phyloP scores from a whole-genome alignment of 495 filamentous ascomycete genomes.

The Podospora anserina region DNA sequence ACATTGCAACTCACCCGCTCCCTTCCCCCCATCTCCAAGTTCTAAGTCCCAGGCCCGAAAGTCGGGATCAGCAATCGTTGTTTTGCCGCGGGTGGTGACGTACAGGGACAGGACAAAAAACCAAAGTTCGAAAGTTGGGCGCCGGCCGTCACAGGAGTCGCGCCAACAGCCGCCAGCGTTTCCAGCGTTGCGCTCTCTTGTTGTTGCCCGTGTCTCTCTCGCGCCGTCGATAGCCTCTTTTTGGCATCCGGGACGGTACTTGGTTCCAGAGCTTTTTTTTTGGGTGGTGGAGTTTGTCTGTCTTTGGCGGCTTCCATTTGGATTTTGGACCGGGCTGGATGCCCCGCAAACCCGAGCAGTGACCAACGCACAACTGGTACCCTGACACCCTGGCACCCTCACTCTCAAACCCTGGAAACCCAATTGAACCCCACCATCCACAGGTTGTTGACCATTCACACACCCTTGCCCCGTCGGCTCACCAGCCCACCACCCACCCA shows the following conservation, averaged over 20 bases:
- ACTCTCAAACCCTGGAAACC: not conserved
- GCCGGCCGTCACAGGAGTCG: not conserved
- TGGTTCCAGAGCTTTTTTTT: not conserved
- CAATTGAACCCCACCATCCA: not conserved
- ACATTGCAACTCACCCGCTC: not conserved
- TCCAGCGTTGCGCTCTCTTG: constrained; percentile 6
- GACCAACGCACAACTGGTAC: constrained; percentile 4
- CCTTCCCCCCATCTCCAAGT: not conserved
- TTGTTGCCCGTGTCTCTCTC: not conserved
- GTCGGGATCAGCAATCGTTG: not conserved
- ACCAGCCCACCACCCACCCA: not conserved
- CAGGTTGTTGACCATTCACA: not conserved
- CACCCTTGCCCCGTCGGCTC: constrained; percentile 1
- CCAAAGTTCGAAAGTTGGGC: not conserved
- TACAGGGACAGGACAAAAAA: not conserved
- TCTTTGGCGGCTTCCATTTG: not conserved
- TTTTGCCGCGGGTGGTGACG: not conserved
- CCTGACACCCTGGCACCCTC: not conserved
- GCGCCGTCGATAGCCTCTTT: not conserved
- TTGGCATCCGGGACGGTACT: not conserved
- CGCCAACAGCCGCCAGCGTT: constrained; percentile 12
- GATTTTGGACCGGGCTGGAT: not conserved
- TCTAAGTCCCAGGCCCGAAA: not conserved
- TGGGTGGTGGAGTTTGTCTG: no score
- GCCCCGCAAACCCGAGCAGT: constrained; percentile 6